Evolutionary conservation across 2,329 filamentous ascomycete genomes (phyloP), one percentile per base, ranked within the genome.

Genomic region (Pseudogymnoascus destructans): DNA sequence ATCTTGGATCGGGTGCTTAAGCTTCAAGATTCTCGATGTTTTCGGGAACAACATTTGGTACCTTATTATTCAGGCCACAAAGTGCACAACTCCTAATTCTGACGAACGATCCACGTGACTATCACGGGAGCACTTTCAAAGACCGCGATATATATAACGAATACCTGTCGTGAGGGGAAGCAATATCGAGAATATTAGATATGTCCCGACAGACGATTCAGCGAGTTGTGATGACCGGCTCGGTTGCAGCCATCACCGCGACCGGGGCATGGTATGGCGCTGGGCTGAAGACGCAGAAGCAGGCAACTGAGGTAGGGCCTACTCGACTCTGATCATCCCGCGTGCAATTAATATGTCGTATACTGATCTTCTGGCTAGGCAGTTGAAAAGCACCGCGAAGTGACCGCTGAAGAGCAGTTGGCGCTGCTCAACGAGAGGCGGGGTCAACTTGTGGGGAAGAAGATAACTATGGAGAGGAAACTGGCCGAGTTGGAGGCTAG

Each of bases 211-310:
- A 68, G 25, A 73, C 71, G 58, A 62, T 78, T 6, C 74, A 77
- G 25, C 73, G 77, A 13, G 71, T 78, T 59, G 71, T 82, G 15
- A 67, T 81, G 63, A 80, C 81, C 1, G 75, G 73, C 33, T 74
- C 77, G 2, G 74, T 84, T 15, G 74, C 78, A 8, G 74, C 77
- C 13, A 75, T 82, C 52, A 82, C 80, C 1, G 76, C 77, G 5
- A 75, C 75, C 1, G 81, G 81, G 57, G 74, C 79, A 4, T 73
- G 78, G 61, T 84, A 82, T 64, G 82, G 82, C 21, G 81, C 82
- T 17, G 75, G 76, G 5, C 62, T 84, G 60, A 83, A 82, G 67
- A 76, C 73, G 3, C 69, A 74, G 30, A 71, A 75, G 61, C 76
- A 83, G 55, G 68, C 72, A 35, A 72, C 73, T 58, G 68, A 80